These are phyloP conservation scores for Leishmania major DNA, from an alignment of 208 protist species.

Conservation along the genomic window DNA sequence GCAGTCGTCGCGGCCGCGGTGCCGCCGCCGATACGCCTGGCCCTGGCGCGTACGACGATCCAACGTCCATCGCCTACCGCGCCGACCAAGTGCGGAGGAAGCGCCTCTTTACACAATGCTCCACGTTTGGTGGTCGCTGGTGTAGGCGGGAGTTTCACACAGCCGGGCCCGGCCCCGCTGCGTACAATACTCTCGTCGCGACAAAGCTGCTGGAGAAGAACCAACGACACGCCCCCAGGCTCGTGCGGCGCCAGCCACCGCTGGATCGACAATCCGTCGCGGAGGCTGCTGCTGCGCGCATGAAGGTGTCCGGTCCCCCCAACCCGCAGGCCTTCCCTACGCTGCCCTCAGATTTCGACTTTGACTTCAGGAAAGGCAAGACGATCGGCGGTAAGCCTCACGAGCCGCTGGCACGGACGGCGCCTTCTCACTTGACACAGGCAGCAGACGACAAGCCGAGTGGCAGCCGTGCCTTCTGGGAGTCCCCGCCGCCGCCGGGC, in stretches of 20 bases:
- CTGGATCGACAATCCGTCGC: constrained; percentile 1
- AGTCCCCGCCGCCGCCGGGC: constrained; percentile 18
- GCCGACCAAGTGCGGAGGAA: constrained; percentile 21
- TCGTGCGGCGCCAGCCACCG: constrained; percentile 30
- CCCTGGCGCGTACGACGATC: constrained; percentile 80
- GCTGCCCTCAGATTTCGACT: constrained; percentile 86
- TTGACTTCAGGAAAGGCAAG: constrained; percentile 73
- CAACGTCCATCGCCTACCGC: constrained; percentile 67
- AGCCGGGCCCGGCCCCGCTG: constrained; percentile 54
- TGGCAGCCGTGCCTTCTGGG: constrained; percentile 27
- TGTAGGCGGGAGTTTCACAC: constrained; percentile 33
- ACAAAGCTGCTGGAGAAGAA: constrained; percentile 52
- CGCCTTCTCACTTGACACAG: constrained; percentile 9
- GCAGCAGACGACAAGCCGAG: constrained; percentile 22
- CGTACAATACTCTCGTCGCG: constrained; percentile 54
- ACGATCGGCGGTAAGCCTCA: constrained; percentile 48
- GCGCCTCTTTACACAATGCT: constrained; percentile 38
- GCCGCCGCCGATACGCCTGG: constrained; percentile 19
- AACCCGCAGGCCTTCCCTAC: constrained; percentile 11
- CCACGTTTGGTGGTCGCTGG: constrained; percentile 65
- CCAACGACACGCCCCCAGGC: constrained; percentile 53
- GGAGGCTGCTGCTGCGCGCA: constrained; percentile 6
- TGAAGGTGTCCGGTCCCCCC: neutral
- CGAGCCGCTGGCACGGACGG: constrained; percentile 6
- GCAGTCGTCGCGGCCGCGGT: constrained; percentile 13